Evolutionary conservation across 2,329 filamentous ascomycete species (phyloP), one percentile per base, ranked within the genome.

Genomic region (Ophiostoma triangulosporum): DNA sequence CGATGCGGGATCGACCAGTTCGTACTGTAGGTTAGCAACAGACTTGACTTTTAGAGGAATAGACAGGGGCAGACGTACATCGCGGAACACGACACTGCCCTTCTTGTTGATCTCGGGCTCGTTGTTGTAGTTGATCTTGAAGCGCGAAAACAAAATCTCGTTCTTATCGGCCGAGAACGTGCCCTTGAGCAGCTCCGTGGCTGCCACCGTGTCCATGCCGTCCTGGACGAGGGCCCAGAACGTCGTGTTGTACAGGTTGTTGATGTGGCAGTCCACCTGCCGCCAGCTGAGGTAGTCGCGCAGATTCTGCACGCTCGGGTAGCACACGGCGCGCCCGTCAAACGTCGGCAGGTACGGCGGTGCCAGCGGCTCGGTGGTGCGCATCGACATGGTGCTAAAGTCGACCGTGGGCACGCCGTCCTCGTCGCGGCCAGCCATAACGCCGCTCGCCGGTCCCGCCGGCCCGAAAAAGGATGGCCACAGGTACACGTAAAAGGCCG

Each of bases 241-340:
- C 0, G 88, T 88, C 0, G 93, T 98, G 66, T 98, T 98, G 69
- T 96, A 98, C 4, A 98, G 77, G 63, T 98, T 98, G 68, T 98
- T 98, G 62, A 98, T 95, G 65, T 98, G 93, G 60, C 93, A 97
- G 66, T 98, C 93, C 43, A 87, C 93, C 68, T 98, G 93, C 61
- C 93, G 79, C 93, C 93, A 98, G 65, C 86, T 90, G 75, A 98
- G 81, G 67, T 98, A 98, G 70, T 98, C 93, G 26, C 90, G 77
- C 60, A 98, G 69, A 65, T 95, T 94, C 61, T 78, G 75, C 6
- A 85, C 75, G 54, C 79, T 86, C 0, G 93, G 93, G 68, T 97
- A 98, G 64, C 84, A 82, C 3, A 98, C 89, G 15, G 89, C 89
- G 50, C 93, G 76, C 0, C 90, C 91, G 67, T 98, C 93, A 64